Conservation (phyloP, 139 green algal genomes). For the Zygnema circumcarinatum region DNA sequence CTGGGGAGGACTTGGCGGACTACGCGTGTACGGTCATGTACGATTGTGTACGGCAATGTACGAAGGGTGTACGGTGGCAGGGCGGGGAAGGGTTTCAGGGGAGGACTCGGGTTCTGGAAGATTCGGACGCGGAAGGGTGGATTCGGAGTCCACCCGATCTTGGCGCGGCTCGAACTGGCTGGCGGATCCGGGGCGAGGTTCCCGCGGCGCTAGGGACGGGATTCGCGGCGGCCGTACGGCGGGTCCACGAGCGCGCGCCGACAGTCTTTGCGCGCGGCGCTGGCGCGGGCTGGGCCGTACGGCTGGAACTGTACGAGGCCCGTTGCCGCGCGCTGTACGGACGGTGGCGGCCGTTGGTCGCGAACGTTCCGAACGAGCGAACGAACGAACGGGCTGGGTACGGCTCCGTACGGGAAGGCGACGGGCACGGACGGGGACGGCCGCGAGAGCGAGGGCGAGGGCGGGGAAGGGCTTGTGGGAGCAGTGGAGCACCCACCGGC, state of each 20-base stretch:
- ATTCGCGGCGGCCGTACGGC: not conserved
- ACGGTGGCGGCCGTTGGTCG: too few species aligned
- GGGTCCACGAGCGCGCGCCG: too few species aligned
- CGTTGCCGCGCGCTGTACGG: not conserved
- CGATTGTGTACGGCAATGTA: not conserved
- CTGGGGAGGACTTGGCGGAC: not conserved
- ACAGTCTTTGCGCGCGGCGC: not conserved
- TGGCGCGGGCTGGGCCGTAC: not conserved
- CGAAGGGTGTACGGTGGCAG: not conserved
- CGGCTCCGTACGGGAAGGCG: too few species aligned
- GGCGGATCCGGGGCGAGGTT: not conserved
- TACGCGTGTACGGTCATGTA: not conserved
- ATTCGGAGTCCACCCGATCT: not conserved
- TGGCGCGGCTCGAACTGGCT: not conserved
- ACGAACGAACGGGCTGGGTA: too few species aligned
- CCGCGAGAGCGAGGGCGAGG: too few species aligned
- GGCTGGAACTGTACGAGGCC: not conserved
- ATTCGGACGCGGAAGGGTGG: too few species aligned
- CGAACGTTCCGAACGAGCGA: too few species aligned
- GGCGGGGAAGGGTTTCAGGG: not conserved
- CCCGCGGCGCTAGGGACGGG: not conserved
- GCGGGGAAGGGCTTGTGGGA: too few species aligned
- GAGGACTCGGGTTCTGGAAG: too few species aligned
- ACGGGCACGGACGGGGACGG: too few species aligned
- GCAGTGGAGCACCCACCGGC: too few species aligned